Conservation (phyloP, 495 filamentous ascomycete genomes). For the Thermochaetoides thermophila region DNA sequence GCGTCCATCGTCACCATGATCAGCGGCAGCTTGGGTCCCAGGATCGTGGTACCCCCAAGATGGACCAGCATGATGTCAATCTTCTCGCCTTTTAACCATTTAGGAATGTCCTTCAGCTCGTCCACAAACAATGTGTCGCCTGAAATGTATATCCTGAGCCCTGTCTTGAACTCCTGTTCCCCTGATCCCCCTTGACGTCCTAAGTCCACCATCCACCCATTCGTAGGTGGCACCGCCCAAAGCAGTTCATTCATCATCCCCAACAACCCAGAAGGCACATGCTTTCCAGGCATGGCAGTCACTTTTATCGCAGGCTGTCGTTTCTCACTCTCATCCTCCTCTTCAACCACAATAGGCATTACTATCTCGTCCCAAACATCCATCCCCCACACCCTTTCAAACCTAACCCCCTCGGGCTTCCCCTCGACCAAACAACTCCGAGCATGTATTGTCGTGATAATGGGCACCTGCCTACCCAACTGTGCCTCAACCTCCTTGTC, state of each 20-base stretch:
- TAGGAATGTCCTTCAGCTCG: conserved; percentile 45
- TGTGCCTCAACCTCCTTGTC: conserved; percentile 44
- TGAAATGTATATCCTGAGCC: conserved; percentile 57
- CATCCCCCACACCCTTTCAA: conserved; percentile 38
- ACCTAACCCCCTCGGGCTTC: conserved; percentile 29
- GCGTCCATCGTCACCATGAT: conserved; percentile 66
- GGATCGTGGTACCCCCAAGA: conserved; percentile 52
- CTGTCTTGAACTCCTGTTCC: conserved; percentile 24
- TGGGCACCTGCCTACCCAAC: conserved; percentile 42
- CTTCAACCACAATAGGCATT: conserved; percentile 25
- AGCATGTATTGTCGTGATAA: conserved; percentile 53
- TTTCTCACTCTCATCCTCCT: conserved; percentile 9
- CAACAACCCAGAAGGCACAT: conserved; percentile 41
- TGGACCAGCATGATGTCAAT: conserved; percentile 59
- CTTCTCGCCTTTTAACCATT: conserved; percentile 24
- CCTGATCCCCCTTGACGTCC: conserved; percentile 22
- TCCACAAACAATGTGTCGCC: conserved; percentile 56
- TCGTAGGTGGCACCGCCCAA: conserved; percentile 51
- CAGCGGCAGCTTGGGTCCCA: conserved; percentile 38
- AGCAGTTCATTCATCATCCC: conserved; percentile 41
- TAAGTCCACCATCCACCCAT: conserved; percentile 59
- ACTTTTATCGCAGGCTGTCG: conserved; percentile 34
- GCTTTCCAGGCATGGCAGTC: conserved; percentile 57
- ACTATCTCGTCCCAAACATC: conserved; percentile 40
- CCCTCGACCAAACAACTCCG: conserved; percentile 31